Evolutionary conservation across 1,139 yeast genomes (phyloP).

Genomic region (Saccharomyces hybrid): DNA sequence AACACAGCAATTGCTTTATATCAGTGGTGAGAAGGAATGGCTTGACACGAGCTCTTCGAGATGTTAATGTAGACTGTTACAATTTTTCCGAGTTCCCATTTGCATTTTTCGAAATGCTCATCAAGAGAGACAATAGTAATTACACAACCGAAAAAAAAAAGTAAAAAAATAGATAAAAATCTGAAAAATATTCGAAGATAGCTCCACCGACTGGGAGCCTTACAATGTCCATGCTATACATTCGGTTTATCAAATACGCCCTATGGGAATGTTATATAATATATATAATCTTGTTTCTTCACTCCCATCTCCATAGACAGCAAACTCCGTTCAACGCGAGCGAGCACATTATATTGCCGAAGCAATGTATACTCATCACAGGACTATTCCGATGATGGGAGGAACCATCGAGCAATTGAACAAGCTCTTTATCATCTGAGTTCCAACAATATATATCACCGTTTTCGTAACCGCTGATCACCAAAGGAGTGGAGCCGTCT

Average conservation of each 20-base stretch:
- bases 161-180: neutral
- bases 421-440: conserved; percentile 55
- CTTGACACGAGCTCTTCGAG: neutral
- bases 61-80: no score
- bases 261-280: neutral
- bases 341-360: conserved; percentile 38
- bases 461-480: conserved; percentile 57
- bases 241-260: neutral
- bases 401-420: conserved; percentile 33
- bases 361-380: conserved; percentile 44
- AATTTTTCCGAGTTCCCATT: neutral
- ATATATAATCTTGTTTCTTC: neutral
- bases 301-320: conserved; percentile 22
- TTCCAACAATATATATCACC: conserved; percentile 67
- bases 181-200: neutral
- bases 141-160: neutral
- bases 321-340: conserved; percentile 38
- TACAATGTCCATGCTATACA: neutral
- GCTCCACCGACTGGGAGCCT: neutral
- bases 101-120: neutral
- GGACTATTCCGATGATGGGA: conserved; percentile 31
- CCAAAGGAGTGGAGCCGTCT: conserved; percentile 23
- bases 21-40: neutral
- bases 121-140: neutral
- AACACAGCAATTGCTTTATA: neutral